Base-by-base conservation (phyloP, 768 basidiomycete genomes). In the Megacollybia marginata region DNA sequence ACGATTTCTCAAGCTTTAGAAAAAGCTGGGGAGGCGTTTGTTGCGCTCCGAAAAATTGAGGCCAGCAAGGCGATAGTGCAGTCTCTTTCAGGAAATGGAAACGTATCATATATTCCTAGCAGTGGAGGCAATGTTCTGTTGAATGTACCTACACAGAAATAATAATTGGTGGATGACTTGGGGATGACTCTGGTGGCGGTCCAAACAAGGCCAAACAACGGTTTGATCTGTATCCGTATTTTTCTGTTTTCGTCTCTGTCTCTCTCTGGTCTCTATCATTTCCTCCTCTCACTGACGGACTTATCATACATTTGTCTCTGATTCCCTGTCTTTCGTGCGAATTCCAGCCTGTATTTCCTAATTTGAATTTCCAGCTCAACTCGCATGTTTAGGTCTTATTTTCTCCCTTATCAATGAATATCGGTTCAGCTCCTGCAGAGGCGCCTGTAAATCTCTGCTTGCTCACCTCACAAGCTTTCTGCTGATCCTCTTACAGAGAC, bases 31-130 rank as follows among this genome's bases (percentile, higher is more conserved):
- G 94, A 96, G 59, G 94, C 91, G 32, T 95, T 99, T 68, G 83
- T 99, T 47, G 83, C 90, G 52, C 80, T 99, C 65, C 78, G 96
- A 57, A 89, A 92, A 70, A 99, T 99, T 60, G 96, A 99, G 70
- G 93, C 96, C 47, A 89, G 87, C 75, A 92, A 97, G 72, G 96
- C 95, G 49, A 97, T 99, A 62, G 96, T 86, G 48, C 80, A 84
- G 60, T 92, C 90, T 54, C 72, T 96, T 59, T 60, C 86, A 34
- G 68, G 62, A 55, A 93, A 88, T 60, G 77, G 79, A 52, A 93
- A 94, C 65, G 90, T 96, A 61, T 85, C 90, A 33, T 96, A 92
- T 62, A 81, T 96, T 51, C 92, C 92, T 44, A 84, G 83, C 57
- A 74, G 85, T 11, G 82, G 82, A 12, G 83, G 83, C 2, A 88